These are phyloP conservation scores for Prinsepia uniflora DNA, from an alignment of 306 rosid genomes.

Conservation along the genomic window DNA sequence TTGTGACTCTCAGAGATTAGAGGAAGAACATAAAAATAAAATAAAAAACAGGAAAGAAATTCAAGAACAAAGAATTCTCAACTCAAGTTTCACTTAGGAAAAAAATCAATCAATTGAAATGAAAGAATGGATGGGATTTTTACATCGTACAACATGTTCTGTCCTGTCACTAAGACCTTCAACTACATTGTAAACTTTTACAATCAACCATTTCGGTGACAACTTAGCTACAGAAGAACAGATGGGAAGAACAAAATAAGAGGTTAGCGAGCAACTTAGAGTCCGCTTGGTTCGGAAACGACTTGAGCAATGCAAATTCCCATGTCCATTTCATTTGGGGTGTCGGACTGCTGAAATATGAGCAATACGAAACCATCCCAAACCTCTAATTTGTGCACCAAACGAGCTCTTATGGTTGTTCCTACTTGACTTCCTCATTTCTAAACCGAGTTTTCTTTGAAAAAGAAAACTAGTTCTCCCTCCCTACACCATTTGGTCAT, in stretches of 20 bases:
- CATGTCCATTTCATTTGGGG: too few relatives aligned
- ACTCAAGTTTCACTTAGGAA: not conserved
- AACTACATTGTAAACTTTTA: conserved; percentile 26
- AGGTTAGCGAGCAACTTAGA: not conserved
- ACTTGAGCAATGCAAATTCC: too few relatives aligned
- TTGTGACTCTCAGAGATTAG: too few relatives aligned
- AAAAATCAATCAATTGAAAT: conserved; percentile 33
- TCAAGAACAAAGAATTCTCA: not conserved
- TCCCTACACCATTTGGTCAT: conserved; percentile 22
- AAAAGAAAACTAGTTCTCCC: not conserved
- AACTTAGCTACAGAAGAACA: conserved; percentile 10
- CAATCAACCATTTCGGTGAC: conserved; percentile 10
- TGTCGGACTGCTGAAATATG: too few relatives aligned
- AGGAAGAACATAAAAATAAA: not conserved
- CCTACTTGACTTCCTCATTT: not conserved
- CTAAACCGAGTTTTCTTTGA: not conserved
- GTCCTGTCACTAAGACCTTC: conserved; percentile 23
- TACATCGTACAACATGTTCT: conserved; percentile 31
- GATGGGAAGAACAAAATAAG: conserved; percentile 7
- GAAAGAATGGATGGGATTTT: conserved; percentile 51
- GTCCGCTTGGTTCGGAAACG: too few relatives aligned
- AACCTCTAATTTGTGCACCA: too few relatives aligned
- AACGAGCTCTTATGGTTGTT: too few relatives aligned
- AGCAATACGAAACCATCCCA: too few relatives aligned
- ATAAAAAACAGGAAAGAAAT: not conserved